Evolutionary conservation across 176 grass and related monocot species (phyloP), one percentile per base, ranked within the genome.

Genomic region (Bromus sterilis): DNA sequence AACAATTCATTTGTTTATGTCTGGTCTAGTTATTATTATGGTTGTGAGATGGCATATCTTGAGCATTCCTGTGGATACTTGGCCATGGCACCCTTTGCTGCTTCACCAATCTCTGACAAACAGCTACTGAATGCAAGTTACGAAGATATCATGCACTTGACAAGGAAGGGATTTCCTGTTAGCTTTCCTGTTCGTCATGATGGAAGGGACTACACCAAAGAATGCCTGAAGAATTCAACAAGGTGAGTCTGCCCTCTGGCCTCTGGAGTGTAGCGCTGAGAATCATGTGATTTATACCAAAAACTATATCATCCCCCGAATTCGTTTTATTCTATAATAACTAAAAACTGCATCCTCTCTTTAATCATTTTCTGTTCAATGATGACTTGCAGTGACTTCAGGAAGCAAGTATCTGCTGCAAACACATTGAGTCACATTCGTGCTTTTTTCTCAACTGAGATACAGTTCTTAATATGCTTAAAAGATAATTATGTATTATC

Each of bases 31-130:
- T 3, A 30, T 0, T 4, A 3, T 57, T 66, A 55, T 41, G 69
- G 65, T 18, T 87, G 79, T 55, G 11, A 0, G 0, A 41, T 78
- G 14, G 0, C 0, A 33, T 0, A 65, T 33, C 53, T 90, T 26
- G 11, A 78, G 13, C 41, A 79, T 37, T 90, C 74, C 2, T 90
- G 83, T 55, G 24, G 61, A 26, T 60, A 14, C 40, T 76, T 90
- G 34, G 75, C 65, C 18, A 31, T 67, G 64, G 7, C 58, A 65
- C 88, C 78, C 39, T 49, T 87, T 12, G 79, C 26, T 62, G 8
- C 37, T 14, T 13, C 12, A 30, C 9, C 2, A 16, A 33, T 10
- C 3, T 9, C 16, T 9, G 7, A 16, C n/a, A 37, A 2, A 56
- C 65, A 21, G 7, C 14, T 5, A 23, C 7, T 15, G 1, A 76